phyloP scores from a whole-genome alignment of 129 eudicot species.

The Lonicera japonica region DNA sequence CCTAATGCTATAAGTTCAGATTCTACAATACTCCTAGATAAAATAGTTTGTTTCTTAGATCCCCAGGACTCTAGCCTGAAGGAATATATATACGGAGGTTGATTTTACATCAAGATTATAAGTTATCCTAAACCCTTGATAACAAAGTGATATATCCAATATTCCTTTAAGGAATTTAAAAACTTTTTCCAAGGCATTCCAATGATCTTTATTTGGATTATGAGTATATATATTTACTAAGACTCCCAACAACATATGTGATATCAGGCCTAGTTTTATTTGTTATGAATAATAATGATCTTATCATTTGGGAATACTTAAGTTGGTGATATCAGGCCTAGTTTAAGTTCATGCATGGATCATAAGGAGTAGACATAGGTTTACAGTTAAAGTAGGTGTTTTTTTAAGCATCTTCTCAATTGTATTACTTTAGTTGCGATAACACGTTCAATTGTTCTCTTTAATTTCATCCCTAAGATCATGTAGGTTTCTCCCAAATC shows the following conservation, averaged over 20 bases:
- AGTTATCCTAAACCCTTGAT: neutral
- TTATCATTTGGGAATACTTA: neutral
- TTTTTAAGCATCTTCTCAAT: neutral
- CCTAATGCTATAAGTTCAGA: too few species aligned
- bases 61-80: neutral
- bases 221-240: neutral
- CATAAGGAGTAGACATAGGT: neutral
- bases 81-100: neutral
- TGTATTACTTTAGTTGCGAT: neutral
- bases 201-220: conserved; percentile 13
- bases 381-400: neutral
- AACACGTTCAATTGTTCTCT: neutral
- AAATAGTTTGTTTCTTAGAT: too few species aligned
- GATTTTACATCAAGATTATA: conserved; percentile 1
- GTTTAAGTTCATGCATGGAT: neutral
- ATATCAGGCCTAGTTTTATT: neutral
- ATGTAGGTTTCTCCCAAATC: conserved; percentile 12
- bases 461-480: conserved; percentile 2
- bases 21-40: too few species aligned
- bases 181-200: conserved; percentile 3
- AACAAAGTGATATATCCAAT: neutral
- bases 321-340: neutral
- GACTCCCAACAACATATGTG: too few species aligned
- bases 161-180: conserved; percentile 11
- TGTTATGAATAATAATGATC: neutral